phyloP scores from a whole-genome alignment of 2,329 filamentous ascomycete genomes.

The Xylariaceae sp. region DNA sequence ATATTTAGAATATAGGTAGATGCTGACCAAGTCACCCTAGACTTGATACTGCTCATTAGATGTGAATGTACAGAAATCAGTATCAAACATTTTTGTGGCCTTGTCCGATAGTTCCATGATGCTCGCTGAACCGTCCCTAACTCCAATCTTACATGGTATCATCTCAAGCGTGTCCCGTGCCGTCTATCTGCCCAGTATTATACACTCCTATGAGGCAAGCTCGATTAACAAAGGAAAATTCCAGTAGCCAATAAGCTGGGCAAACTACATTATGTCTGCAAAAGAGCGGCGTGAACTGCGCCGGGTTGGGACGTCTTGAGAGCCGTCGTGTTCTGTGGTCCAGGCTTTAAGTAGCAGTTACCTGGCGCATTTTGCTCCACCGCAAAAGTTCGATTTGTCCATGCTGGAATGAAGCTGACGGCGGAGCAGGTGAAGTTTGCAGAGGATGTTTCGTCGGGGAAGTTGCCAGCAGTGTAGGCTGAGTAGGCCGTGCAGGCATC shows the following conservation, averaged over 20 bases:
- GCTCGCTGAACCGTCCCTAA: slow-evolving; percentile 4
- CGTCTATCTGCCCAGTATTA: background rate
- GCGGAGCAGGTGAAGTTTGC: slow-evolving; percentile 46
- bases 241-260: background rate
- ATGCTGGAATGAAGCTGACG: slow-evolving; percentile 51
- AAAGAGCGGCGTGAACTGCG: slow-evolving; percentile 25
- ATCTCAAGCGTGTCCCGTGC: background rate
- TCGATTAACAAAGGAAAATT: background rate
- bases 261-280: background rate
- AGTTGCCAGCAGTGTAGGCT: slow-evolving; percentile 37
- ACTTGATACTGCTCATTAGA: no score
- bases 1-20: no score
- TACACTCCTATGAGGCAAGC: background rate
- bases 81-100: background rate
- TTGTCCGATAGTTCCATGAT: background rate
- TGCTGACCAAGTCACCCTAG: no score
- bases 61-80: background rate
- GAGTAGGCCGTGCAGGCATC: slow-evolving; percentile 53
- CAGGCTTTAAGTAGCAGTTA: slow-evolving; percentile 54
- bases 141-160: slow-evolving; percentile 7
- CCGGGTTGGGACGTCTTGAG: slow-evolving; percentile 43
- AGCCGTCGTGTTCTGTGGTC: slow-evolving; percentile 40
- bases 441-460: slow-evolving; percentile 33
- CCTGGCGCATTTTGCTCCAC: slow-evolving; percentile 45
- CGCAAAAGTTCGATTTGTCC: slow-evolving; percentile 47